Evolutionary conservation across 257 asterid genomes (phyloP), one percentile per base, ranked within the genome.

Genomic region (Penstemon newberryi): DNA sequence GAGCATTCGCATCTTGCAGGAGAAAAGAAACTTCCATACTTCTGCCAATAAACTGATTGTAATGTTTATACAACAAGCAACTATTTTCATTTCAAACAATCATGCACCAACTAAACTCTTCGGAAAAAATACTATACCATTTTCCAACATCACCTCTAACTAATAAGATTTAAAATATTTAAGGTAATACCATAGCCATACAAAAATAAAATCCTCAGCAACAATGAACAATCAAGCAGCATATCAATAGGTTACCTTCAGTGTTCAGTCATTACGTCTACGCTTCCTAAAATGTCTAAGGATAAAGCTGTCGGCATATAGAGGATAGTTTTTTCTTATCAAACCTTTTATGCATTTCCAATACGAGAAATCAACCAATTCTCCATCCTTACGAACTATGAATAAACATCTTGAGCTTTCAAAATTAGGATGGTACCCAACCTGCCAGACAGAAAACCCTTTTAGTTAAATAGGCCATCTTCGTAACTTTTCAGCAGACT

Each of bases 261-360:
- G 62, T 82, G 42, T 33, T 46, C 38, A 37, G 19, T 57, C 79
- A n/a, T 25, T 69, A 51, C 80, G 85, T 69, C 86, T 80, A 41
- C 87, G 82, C 83, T 53, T 82, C 77, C 89, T 79, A 78, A 94
- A 91, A 80, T 94, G 99, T 77, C 86, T 79, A 71, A 94, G 83
- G 70, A 94, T 91, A 63, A 94, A 94, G 82, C 86, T 89, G 71
- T 91, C 98, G 0, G 99, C 98, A 56, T 91, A 86, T n/a, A 91
- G 86, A 63, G 98, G 99, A 81, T 89, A 94, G 38, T 89, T 91
- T 72, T 82, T 89, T 70, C 87, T 84, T 82, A 94, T 87, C 82
- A 91, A 76, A 42, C 96, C 98, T 81, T 87, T 91, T 70, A 94
- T 83, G 85, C 99, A 91, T 86, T 94, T 94, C 99, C 99, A 91